phyloP scores from a whole-genome alignment of 148 eudicot genomes.

The Nepenthes gracilis region DNA sequence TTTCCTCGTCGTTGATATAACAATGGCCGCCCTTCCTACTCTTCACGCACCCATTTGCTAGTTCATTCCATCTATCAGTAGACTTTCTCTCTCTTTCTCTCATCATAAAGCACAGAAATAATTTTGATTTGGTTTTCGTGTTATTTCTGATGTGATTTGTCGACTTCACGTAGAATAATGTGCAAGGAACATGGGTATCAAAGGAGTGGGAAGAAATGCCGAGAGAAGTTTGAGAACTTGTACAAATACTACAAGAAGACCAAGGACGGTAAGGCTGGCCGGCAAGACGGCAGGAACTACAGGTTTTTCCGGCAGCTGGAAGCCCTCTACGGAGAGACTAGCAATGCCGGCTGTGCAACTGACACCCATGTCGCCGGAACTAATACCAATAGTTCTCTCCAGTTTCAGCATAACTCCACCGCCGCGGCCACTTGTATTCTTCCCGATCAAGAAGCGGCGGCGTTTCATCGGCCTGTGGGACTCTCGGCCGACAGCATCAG shows the following conservation, averaged over 20 bases:
- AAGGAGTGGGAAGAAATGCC: slow-evolving; percentile 97
- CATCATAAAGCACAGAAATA: too few species aligned
- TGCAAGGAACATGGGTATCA: slow-evolving; percentile 89
- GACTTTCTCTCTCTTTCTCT: too few species aligned
- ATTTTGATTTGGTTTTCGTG: neutral
- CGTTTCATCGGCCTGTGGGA: neutral
- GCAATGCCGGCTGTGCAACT: neutral
- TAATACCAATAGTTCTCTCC: neutral
- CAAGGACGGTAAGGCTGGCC: slow-evolving; percentile 91
- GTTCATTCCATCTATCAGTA: too few species aligned
- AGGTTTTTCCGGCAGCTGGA: slow-evolving; percentile 91
- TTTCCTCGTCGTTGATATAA: too few species aligned
- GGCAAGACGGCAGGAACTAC: slow-evolving; percentile 95
- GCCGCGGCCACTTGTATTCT: neutral
- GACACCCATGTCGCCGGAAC: neutral
- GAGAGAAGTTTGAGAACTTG: slow-evolving; percentile 92
- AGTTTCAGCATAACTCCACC: neutral
- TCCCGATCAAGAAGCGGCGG: slow-evolving; percentile 3
- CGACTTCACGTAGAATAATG: slow-evolving; percentile 51
- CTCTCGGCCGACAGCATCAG: slow-evolving; percentile 10
- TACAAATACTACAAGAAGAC: slow-evolving; percentile 98
- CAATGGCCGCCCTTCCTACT: too few species aligned
- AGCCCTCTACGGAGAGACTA: slow-evolving; percentile 56
- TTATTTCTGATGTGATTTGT: neutral
- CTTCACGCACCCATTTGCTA: too few species aligned